These are phyloP conservation scores for Solanum raphanifolium DNA, from an alignment of 257 asterid species.

Conservation along the genomic window DNA sequence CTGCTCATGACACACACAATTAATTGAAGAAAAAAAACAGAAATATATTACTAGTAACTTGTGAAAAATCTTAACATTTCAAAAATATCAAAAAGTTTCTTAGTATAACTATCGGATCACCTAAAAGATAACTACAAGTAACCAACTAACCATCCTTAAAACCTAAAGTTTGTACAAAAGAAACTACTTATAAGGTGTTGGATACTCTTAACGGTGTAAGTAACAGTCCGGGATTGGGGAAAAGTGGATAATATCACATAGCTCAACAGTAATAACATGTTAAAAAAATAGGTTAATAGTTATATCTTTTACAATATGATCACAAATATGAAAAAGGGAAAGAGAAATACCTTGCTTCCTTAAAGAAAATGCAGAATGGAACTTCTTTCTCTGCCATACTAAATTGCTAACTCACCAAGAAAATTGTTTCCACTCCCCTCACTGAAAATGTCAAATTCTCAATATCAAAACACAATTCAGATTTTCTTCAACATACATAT, in stretches of 20 bases:
- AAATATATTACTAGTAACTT: not conserved
- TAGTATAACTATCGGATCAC: not conserved
- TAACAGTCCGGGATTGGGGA: not conserved
- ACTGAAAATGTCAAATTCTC: not conserved
- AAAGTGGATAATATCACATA: not conserved
- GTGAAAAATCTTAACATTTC: not conserved
- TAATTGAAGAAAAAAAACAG: not conserved
- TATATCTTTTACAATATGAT: not conserved
- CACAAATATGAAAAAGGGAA: not conserved
- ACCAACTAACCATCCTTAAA: not conserved
- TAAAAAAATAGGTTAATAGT: not conserved
- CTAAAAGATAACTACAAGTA: not conserved
- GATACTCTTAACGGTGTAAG: not conserved
- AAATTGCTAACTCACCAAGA: not conserved
- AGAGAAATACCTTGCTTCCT: slow-evolving; percentile 26
- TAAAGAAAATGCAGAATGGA: slow-evolving; percentile 27
- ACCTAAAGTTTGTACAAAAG: not conserved
- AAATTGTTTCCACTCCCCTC: not conserved
- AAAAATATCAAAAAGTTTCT: not conserved
- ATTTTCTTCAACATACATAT: not conserved
- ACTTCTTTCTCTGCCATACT: slow-evolving; percentile 25
- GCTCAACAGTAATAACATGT: not conserved
- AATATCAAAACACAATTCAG: not conserved
- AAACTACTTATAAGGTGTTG: not conserved
- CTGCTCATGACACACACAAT: slow-evolving; percentile 13